phyloP scores from a whole-genome alignment of 345 rosid genomes.

The Tarenaya hassleriana region DNA sequence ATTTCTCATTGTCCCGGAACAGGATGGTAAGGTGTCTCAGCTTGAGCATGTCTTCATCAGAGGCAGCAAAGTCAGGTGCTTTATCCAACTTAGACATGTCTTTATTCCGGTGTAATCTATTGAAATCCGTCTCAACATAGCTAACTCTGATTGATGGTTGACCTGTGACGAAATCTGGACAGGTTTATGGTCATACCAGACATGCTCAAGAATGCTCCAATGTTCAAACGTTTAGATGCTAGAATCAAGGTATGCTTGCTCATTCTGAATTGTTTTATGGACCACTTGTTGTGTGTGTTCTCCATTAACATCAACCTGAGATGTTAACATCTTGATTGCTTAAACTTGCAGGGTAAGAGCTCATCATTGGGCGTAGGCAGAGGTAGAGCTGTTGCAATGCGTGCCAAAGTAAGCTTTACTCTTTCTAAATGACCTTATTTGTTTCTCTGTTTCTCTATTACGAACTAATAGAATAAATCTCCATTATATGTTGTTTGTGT shows the following conservation, averaged over 20 bases:
- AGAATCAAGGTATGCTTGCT: constrained; percentile 56
- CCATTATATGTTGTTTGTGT: too few relatives aligned
- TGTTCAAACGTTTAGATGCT: constrained; percentile 90
- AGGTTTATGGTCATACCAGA: constrained; percentile 99
- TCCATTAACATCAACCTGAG: constrained; percentile 1
- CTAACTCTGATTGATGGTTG: constrained; percentile 7
- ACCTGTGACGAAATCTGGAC: constrained; percentile 17
- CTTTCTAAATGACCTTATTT: background rate
- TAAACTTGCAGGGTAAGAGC: constrained; percentile 70
- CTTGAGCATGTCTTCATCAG: constrained; percentile 97
- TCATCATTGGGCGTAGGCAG: constrained; percentile 85
- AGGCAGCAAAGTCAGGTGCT: constrained; percentile 97
- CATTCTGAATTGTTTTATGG: background rate
- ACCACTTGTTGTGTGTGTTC: background rate
- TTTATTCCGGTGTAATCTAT: background rate
- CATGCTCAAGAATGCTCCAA: constrained; percentile 95
- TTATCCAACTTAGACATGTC: background rate
- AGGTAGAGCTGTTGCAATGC: constrained; percentile 88
- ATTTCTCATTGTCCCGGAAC: constrained; percentile 14
- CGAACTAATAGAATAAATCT: background rate
- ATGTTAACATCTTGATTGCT: constrained; percentile 2
- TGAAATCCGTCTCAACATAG: constrained; percentile 1
- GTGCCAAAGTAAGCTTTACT: constrained; percentile 63
- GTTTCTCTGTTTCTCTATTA: background rate
- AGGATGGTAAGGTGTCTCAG: constrained; percentile 96